Conservation (phyloP, 257 asterid genomes). For the Salvia miltiorrhiza region DNA sequence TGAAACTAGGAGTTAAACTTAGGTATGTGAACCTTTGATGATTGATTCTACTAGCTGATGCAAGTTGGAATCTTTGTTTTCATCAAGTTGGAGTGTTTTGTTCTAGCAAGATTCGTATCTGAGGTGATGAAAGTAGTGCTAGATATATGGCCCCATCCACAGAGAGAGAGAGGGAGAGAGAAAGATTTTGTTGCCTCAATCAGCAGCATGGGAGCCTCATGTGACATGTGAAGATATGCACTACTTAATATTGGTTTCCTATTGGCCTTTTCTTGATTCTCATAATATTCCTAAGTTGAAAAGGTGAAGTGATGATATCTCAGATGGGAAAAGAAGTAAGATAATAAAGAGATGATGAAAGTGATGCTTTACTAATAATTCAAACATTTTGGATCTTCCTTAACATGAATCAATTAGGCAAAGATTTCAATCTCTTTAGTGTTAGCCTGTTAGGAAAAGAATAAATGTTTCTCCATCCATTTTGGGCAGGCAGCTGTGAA, state of each 20-base stretch:
- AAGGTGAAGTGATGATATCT: background rate
- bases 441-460: slow-evolving; percentile 12
- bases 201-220: slow-evolving; percentile 76
- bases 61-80: slow-evolving; percentile 26
- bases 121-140: slow-evolving; percentile 48
- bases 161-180: slow-evolving; percentile 25
- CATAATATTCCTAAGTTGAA: background rate
- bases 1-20: too few relatives aligned
- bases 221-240: slow-evolving; percentile 50
- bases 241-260: slow-evolving; percentile 16
- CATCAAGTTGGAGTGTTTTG: slow-evolving; percentile 25
- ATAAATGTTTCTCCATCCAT: slow-evolving; percentile 23
- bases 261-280: slow-evolving; percentile 19
- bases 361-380: slow-evolving; percentile 17
- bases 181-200: slow-evolving; percentile 36
- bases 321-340: background rate
- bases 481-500: slow-evolving; percentile 28
- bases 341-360: slow-evolving; percentile 4
- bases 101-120: slow-evolving; percentile 26
- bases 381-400: background rate
- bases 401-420: background rate
- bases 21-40: background rate
- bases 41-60: background rate
- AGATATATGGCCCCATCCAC: slow-evolving; percentile 30
- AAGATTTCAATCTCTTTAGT: slow-evolving; percentile 3